These are phyloP conservation scores for Fistulinella prunicolor DNA, from an alignment of 768 basidiomycete genomes.

Conservation along the genomic window DNA sequence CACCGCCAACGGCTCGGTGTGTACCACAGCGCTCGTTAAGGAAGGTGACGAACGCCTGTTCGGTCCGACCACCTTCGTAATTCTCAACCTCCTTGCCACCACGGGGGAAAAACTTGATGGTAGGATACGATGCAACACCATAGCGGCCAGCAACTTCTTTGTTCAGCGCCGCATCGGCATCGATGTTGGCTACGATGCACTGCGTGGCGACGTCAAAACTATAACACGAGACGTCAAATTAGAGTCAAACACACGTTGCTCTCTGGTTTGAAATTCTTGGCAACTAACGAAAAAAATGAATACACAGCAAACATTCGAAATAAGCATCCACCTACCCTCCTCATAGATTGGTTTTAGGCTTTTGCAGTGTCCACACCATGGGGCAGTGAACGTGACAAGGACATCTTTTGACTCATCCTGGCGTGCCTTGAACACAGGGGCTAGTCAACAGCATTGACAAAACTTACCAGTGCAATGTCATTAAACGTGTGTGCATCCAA, in stretches of 20 bases:
- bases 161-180: conserved; percentile 85
- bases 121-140: conserved; percentile 80
- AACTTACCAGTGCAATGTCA: conserved; percentile 59
- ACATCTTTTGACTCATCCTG: conserved; percentile 76
- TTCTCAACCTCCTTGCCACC: conserved; percentile 57
- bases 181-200: conserved; percentile 89
- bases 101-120: conserved; percentile 92
- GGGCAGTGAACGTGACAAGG: conserved; percentile 80
- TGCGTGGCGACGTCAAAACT: conserved; percentile 30
- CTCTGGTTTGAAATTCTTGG: conserved; percentile 74
- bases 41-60: conserved; percentile 72
- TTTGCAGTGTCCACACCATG: conserved; percentile 97
- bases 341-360: conserved; percentile 83
- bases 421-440: not conserved
- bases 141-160: conserved; percentile 66
- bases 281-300: too few relatives aligned
- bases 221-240: not conserved
- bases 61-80: conserved; percentile 71
- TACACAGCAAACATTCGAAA: not conserved
- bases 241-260: conserved; percentile 49
- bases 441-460: conserved; percentile 12
- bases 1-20: conserved; percentile 77
- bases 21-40: conserved; percentile 89
- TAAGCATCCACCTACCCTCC: conserved; percentile 44
- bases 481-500: conserved; percentile 75